These are phyloP conservation scores for Creolimax fragrantissima DNA, from an alignment of 78 protist genomes.

Conservation along the genomic window DNA sequence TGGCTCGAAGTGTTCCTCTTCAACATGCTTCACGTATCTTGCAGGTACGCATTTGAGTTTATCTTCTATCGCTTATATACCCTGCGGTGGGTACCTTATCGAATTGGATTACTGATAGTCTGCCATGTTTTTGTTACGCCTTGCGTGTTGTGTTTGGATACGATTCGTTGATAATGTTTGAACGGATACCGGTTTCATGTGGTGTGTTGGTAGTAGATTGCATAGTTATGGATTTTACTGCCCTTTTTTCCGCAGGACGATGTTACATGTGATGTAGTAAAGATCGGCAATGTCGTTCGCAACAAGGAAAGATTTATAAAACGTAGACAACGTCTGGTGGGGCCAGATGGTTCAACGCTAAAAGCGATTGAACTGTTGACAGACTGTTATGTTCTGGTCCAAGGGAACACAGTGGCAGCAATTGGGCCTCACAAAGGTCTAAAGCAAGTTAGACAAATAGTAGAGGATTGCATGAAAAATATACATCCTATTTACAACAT, in stretches of 20 bases:
- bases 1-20: conserved; percentile 84
- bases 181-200: too few species aligned
- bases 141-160: too few species aligned
- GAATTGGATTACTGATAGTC: too few species aligned
- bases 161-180: too few species aligned
- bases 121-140: too few species aligned
- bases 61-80: too few species aligned
- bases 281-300: conserved; percentile 38
- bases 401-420: conserved; percentile 91
- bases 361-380: conserved; percentile 94
- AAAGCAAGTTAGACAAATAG: conserved; percentile 71
- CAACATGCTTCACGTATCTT: conserved; percentile 69
- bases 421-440: conserved; percentile 80
- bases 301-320: conserved; percentile 84
- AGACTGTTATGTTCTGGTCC: conserved; percentile 88
- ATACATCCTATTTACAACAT: conserved; percentile 96
- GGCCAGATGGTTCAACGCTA: conserved; percentile 95
- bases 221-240: too few species aligned
- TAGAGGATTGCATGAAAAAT: conserved; percentile 93
- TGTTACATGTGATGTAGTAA: conserved; percentile 1
- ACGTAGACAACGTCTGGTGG: conserved; percentile 94
- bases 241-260: not conserved
- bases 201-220: too few species aligned
- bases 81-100: too few species aligned
- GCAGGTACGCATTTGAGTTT: conserved; percentile 55